Evolutionary conservation across 208 protist genomes (phyloP), one percentile per base, ranked within the genome.

Genomic region (Phytomonas sp.): DNA sequence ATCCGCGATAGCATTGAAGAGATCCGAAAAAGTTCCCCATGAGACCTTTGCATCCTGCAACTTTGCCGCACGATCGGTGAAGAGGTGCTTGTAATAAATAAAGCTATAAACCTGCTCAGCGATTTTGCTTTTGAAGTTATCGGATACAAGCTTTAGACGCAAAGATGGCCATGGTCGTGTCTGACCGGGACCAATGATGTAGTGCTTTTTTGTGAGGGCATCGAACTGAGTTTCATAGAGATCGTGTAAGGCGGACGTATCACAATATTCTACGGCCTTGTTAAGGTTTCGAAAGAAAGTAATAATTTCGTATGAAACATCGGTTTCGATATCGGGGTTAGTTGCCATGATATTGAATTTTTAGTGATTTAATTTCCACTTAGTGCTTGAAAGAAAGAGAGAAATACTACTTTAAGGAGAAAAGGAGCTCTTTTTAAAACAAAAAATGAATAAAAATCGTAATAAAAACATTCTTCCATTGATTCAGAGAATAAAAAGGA

Each of bases 291-390:
- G 68, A 72, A 96, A 85, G 74, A 96, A 96, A 26, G 71, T 69
- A 66, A 84, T 83, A 31, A 96, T 85, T 59, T 93, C 91, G 66
- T 76, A 71, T 13, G 91, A 88, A 56, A 96, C 88, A 72, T 94
- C 88, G n/a, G 80, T 83, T 83, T 96, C 88, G 76, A 93, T 87
- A 83, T 96, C 91, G 51, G 91, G 91, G 72, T 96, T 96, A 33
- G 87, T 91, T 17, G 85, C 73, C 90, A 95, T 95, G 29, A 68
- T 70, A 51, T 51, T 17, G 20, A 51, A 3, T 51, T 51, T 23
- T 20, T 51, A 51, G 40, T 40, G 40, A 51, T 51, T 51, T 4
- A 51, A 17, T 15, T 51, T 51, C 40, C 3, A 51, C 40, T 51
- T 51, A 51, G 13, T 23, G 40, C 40, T 51, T 51, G 13, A 51